These are phyloP conservation scores for Fabrea salina DNA, from an alignment of 169 alveolate genomes.

Conservation along the genomic window DNA sequence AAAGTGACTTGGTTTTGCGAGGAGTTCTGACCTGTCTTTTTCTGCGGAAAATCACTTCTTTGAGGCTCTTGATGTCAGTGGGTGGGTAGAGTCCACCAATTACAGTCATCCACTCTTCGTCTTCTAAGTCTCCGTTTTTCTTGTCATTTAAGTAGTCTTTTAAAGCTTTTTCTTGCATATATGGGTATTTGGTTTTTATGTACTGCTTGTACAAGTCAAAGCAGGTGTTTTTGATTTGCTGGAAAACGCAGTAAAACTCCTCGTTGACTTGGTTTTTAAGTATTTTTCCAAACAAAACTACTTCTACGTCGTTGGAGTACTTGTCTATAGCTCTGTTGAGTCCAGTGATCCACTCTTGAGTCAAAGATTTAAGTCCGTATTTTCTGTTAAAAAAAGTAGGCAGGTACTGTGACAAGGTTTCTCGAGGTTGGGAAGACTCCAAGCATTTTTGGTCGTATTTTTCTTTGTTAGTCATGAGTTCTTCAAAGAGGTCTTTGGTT, in stretches of 20 bases:
- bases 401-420: conserved; percentile 68
- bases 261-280: conserved; percentile 83
- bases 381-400: conserved; percentile 58
- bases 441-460: conserved; percentile 56
- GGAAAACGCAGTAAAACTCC: conserved; percentile 71
- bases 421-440: conserved; percentile 52
- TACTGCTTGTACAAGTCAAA: conserved; percentile 44
- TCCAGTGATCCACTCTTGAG: conserved; percentile 81
- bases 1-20: conserved; percentile 39
- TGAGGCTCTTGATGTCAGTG: conserved; percentile 49
- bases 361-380: conserved; percentile 69
- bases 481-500: conserved; percentile 58
- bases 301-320: conserved; percentile 79
- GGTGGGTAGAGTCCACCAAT: conserved; percentile 71
- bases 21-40: conserved; percentile 57
- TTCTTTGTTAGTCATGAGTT: conserved; percentile 44
- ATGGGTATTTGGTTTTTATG: conserved; percentile 73
- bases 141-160: conserved; percentile 61
- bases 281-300: conserved; percentile 82
- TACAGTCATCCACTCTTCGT: conserved; percentile 74
- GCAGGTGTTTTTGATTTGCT: conserved; percentile 69
- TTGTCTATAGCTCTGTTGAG: conserved; percentile 73
- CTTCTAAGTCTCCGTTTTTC: conserved; percentile 67
- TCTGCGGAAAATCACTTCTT: conserved; percentile 53
- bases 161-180: conserved; percentile 72